phyloP scores from a whole-genome alignment of 2,329 filamentous ascomycete genomes.

The Thermothelomyces thermophilus region DNA sequence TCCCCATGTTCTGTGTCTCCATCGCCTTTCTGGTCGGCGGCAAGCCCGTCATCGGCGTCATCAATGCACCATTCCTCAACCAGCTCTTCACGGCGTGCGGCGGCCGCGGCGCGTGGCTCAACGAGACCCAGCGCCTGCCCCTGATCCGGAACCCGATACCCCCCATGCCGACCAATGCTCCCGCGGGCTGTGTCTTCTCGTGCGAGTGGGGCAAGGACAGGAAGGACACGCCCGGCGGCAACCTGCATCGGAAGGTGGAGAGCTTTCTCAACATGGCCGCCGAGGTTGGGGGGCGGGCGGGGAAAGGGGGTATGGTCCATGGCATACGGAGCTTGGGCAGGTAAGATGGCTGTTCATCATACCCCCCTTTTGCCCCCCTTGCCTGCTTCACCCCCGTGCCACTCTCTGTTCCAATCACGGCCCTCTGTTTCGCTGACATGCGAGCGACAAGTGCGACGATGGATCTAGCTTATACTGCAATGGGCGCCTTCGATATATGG shows the following conservation, averaged over 20 bases:
- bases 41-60: conserved; percentile 60
- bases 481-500: conserved; percentile 73
- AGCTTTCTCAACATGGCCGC: conserved; percentile 70
- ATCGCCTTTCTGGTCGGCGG: conserved; percentile 60
- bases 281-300: conserved; percentile 54
- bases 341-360: conserved; percentile 24
- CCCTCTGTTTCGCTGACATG: neutral
- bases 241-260: conserved; percentile 64
- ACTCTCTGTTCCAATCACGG: too few species aligned
- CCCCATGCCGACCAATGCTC: conserved; percentile 57
- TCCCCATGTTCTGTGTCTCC: conserved; percentile 75
- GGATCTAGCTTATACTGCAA: conserved; percentile 68
- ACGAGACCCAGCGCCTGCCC: conserved; percentile 57
- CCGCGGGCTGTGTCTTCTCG: conserved; percentile 62
- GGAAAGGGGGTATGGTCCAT: conserved; percentile 73
- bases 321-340: conserved; percentile 64
- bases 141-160: conserved; percentile 56
- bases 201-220: conserved; percentile 79
- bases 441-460: conserved; percentile 53
- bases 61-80: conserved; percentile 63
- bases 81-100: conserved; percentile 63
- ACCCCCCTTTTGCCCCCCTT: too few species aligned
- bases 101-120: conserved; percentile 63
- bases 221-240: conserved; percentile 57
- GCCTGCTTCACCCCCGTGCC: too few species aligned